These are phyloP conservation scores for Cystoderma amianthinum DNA, from an alignment of 768 basidiomycete genomes.

Conservation along the genomic window DNA sequence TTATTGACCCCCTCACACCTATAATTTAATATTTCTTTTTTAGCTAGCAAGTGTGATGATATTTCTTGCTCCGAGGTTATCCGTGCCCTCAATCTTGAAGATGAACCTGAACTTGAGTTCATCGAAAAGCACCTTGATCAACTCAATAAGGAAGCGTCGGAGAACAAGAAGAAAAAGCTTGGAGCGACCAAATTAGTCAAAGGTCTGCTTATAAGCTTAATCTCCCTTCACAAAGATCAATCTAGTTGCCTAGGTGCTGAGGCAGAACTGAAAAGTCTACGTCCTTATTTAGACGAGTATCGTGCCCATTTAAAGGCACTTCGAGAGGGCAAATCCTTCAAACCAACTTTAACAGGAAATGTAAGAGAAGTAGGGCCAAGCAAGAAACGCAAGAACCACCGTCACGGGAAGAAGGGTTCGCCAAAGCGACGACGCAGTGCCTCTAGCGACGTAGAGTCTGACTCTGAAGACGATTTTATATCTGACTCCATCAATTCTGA, in stretches of 20 bases:
- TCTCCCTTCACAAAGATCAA: neutral
- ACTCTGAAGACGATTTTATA: too few species aligned
- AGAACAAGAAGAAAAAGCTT: slow-evolving; percentile 33
- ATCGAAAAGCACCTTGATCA: slow-evolving; percentile 40
- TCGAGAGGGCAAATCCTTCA: slow-evolving; percentile 35
- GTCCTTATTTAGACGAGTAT: slow-evolving; percentile 37
- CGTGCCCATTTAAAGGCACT: slow-evolving; percentile 40
- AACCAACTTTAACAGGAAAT: slow-evolving; percentile 25
- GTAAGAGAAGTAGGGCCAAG: too few species aligned
- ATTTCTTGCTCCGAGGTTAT: slow-evolving; percentile 56
- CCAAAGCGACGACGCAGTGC: slow-evolving; percentile 35
- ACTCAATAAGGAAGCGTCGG: slow-evolving; percentile 23
- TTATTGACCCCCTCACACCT: too few species aligned
- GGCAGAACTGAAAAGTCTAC: slow-evolving; percentile 27
- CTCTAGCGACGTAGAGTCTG: slow-evolving; percentile 10
- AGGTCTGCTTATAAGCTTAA: slow-evolving; percentile 21
- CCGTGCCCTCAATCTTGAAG: slow-evolving; percentile 38
- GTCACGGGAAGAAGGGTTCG: slow-evolving; percentile 30
- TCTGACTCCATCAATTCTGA: slow-evolving; percentile 4
- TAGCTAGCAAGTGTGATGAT: slow-evolving; percentile 60
- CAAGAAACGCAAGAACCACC: slow-evolving; percentile 47
- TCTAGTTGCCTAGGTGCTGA: slow-evolving; percentile 25
- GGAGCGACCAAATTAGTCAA: slow-evolving; percentile 30
- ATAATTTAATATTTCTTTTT: too few species aligned
- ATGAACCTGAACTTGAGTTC: slow-evolving; percentile 43